Conservation (phyloP, 495 filamentous ascomycete genomes). For the Aspergillus steynii region DNA sequence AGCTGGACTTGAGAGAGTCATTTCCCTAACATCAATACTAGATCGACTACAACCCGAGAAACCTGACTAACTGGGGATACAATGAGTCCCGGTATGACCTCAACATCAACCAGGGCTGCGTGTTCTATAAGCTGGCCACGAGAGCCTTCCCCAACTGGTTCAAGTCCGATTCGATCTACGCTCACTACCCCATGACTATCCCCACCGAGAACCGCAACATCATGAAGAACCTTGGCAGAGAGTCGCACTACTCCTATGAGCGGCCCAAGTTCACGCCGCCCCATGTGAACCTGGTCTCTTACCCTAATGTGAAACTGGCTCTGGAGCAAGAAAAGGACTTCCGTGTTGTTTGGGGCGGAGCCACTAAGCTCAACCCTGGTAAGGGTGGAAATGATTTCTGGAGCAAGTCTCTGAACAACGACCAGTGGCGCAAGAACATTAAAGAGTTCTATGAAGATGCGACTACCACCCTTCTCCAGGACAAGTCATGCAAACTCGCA, state of each 20-base stretch:
- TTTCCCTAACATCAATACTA: conserved; percentile 18
- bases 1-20: not conserved
- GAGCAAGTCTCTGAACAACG: conserved; percentile 45
- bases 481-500: conserved; percentile 60
- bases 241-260: conserved; percentile 70
- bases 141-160: conserved; percentile 80
- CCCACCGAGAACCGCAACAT: conserved; percentile 74
- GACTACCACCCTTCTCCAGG: conserved; percentile 62
- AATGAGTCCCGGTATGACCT: conserved; percentile 71
- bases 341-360: conserved; percentile 61
- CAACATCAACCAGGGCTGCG: conserved; percentile 76
- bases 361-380: conserved; percentile 54
- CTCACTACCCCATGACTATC: conserved; percentile 85
- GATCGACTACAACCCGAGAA: conserved; percentile 68
- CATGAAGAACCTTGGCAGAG: conserved; percentile 67
- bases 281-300: conserved; percentile 57
- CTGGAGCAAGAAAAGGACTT: conserved; percentile 63
- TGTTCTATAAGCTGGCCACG: conserved; percentile 81
- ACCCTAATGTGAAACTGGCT: conserved; percentile 62
- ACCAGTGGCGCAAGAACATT: conserved; percentile 51
- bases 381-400: conserved; percentile 58
- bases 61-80: conserved; percentile 79
- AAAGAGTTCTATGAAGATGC: conserved; percentile 60
- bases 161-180: conserved; percentile 78
- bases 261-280: conserved; percentile 54